A percentile compares a stretch with the other conserved stretches of the same genome.
Conservation (phyloP, 805 yeast genomes). For the Phaffomyces antillensis region DNA sequence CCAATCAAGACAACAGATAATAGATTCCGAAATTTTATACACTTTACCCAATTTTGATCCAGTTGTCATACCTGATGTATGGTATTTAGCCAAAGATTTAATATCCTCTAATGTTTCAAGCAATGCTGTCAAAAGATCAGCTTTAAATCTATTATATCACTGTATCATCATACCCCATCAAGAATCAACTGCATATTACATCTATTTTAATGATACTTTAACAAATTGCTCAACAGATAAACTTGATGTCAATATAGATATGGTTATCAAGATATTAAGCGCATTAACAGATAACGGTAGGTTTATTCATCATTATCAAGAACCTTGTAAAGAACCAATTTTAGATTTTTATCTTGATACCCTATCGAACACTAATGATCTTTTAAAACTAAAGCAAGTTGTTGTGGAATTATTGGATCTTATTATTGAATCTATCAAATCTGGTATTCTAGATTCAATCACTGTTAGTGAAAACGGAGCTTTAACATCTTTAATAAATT, state of each 20-base stretch:
- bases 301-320: conserved; percentile 44
- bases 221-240: conserved; percentile 28
- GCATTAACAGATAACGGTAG: conserved; percentile 46
- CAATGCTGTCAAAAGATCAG: conserved; percentile 32
- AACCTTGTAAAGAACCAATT: conserved; percentile 34
- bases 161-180: conserved; percentile 47
- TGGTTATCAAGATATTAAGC: conserved; percentile 40
- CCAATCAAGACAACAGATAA: conserved; percentile 40
- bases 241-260: conserved; percentile 44
- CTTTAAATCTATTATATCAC: conserved; percentile 43
- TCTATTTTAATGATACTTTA: conserved; percentile 56
- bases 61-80: conserved; percentile 60
- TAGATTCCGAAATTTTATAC: conserved; percentile 38
- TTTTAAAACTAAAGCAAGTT: conserved; percentile 17
- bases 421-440: conserved; percentile 40
- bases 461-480: conserved; percentile 27
- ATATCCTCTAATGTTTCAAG: conserved; percentile 31
- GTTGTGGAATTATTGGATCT: conserved; percentile 27
- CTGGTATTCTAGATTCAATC: conserved; percentile 21
- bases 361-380: conserved; percentile 22
- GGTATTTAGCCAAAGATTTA: conserved; percentile 61
- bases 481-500: conserved; percentile 23
- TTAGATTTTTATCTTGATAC: conserved; percentile 31
- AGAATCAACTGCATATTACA: conserved; percentile 40
- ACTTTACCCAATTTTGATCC: conserved; percentile 46